These are phyloP conservation scores for Neofusicoccum umdonicola DNA, from an alignment of 2,329 filamentous ascomycete species.

Conservation along the genomic window DNA sequence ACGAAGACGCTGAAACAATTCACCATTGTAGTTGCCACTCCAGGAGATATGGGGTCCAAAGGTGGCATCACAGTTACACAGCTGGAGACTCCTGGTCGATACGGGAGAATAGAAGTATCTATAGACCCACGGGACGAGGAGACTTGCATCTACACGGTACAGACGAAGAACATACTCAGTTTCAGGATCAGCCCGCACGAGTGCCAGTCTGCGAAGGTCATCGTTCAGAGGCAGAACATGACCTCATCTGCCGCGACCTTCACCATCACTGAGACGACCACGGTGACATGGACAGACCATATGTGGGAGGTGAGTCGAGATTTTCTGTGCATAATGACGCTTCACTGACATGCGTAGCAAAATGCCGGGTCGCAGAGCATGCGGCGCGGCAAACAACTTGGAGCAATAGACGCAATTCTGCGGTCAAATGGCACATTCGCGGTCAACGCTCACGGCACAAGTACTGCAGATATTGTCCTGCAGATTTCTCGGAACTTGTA, in stretches of 20 bases:
- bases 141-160: constrained; percentile 24
- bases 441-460: constrained; percentile 37
- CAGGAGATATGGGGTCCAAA: constrained; percentile 53
- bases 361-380: neutral
- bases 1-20: constrained; percentile 39
- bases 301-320: neutral
- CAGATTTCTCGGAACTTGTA: constrained; percentile 58
- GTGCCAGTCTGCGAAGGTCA: neutral
- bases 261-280: neutral
- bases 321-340: constrained; percentile 17
- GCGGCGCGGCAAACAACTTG: constrained; percentile 50
- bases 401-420: constrained; percentile 54
- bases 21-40: constrained; percentile 50
- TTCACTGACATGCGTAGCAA: neutral
- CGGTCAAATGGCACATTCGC: constrained; percentile 46
- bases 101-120: constrained; percentile 49
- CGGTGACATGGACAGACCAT: neutral
- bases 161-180: constrained; percentile 33
- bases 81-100: constrained; percentile 49
- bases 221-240: neutral
- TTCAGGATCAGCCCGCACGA: constrained; percentile 27
- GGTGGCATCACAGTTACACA: constrained; percentile 52
- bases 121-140: constrained; percentile 9
- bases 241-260: neutral
- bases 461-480: constrained; percentile 42